Conservation (phyloP, 1,284 basidiomycete species). For the Sanghuangporus sanghuang region DNA sequence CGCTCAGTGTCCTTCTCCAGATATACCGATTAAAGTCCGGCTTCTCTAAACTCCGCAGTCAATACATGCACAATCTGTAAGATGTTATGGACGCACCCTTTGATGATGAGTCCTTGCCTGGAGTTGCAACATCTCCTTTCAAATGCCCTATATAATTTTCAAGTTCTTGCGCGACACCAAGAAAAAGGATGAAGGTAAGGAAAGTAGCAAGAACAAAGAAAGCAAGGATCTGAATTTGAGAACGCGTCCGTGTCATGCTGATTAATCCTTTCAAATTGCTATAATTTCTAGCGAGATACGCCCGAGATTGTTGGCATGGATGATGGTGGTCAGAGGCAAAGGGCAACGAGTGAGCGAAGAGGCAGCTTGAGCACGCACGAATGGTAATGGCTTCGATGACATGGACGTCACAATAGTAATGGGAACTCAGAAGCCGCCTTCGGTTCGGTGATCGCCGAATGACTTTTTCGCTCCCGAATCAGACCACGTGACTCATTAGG, state of each 20-base stretch:
- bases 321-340: neutral
- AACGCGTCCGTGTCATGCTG: neutral
- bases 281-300: neutral
- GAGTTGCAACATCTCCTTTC: neutral
- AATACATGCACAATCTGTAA: neutral
- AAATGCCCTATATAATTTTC: conserved; percentile 16
- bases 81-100: neutral
- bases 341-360: neutral
- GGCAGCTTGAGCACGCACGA: neutral
- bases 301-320: neutral
- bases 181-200: conserved; percentile 36
- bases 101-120: neutral
- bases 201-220: conserved; percentile 35
- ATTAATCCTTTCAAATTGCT: neutral
- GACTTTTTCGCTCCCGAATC: neutral
- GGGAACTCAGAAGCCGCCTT: too few species aligned
- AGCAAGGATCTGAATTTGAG: conserved; percentile 15
- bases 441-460: neutral
- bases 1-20: conserved; percentile 5
- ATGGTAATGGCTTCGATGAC: neutral
- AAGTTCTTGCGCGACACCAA: conserved; percentile 24
- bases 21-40: conserved; percentile 9
- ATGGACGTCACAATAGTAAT: neutral
- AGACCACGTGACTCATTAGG: neutral
- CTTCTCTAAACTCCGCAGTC: neutral